These are phyloP conservation scores for Baorangia bicolor DNA, from an alignment of 768 basidiomycete species.

Conservation along the genomic window DNA sequence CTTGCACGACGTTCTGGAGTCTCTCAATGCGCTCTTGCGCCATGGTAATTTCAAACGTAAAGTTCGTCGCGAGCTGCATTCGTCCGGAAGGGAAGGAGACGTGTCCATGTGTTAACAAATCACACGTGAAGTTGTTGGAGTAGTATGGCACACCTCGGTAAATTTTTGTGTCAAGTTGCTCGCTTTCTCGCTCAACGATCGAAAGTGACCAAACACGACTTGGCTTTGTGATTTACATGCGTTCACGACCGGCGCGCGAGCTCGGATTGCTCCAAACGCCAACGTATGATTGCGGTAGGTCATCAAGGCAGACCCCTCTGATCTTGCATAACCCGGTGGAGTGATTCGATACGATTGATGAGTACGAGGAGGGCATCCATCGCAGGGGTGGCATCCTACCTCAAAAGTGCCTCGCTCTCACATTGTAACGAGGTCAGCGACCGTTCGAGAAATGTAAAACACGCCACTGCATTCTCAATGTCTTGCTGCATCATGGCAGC, in stretches of 20 bases:
- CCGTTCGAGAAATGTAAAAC: not conserved
- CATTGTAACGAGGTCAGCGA: not conserved
- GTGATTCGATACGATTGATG: no score
- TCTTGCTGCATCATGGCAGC: conserved; percentile 1
- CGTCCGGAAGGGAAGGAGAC: not conserved
- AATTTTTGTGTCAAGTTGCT: conserved; percentile 5
- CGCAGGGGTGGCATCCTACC: not conserved
- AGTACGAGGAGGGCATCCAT: conserved; percentile 1
- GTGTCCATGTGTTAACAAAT: not conserved
- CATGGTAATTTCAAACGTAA: no score
- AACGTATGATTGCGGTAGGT: not conserved
- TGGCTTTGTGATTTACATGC: conserved; percentile 4
- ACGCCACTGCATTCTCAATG: not conserved
- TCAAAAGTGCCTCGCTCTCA: not conserved
- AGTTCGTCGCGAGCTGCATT: conserved; percentile 8
- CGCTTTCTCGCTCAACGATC: no score
- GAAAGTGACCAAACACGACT: no score
- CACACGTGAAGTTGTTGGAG: no score
- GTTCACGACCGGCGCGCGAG: conserved; percentile 1
- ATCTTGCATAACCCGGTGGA: not conserved
- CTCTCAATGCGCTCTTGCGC: not conserved
- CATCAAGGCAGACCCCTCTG: not conserved
- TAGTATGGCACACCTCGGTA: not conserved
- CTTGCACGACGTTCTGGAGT: not conserved
- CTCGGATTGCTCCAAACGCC: not conserved